Conservation (phyloP, 148 eudicot species). For the Bassia scoparia region DNA sequence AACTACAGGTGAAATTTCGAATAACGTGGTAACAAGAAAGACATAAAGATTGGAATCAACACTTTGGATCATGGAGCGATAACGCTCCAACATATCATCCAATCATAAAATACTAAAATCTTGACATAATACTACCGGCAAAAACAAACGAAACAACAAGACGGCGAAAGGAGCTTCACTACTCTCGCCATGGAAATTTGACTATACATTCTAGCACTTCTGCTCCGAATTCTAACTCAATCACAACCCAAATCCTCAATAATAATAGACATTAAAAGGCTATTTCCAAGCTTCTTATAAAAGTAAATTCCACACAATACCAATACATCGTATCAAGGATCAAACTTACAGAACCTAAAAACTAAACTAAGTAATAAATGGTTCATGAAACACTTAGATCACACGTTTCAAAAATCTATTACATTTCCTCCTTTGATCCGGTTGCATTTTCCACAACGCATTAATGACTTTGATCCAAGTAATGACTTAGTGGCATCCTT, state of each 20-base stretch:
- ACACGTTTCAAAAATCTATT: not conserved
- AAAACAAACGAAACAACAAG: not conserved
- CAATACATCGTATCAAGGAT: not conserved
- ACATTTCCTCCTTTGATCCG: slow-evolving; percentile 87
- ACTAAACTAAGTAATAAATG: slow-evolving; percentile 4
- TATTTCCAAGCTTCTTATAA: not conserved
- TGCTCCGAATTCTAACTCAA: not conserved
- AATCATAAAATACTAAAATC: not conserved
- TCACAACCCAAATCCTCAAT: not conserved
- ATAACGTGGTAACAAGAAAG: not conserved
- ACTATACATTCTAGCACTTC: not conserved
- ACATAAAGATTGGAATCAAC: not conserved
- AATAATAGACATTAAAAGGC: not conserved
- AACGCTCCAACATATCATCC: not conserved
- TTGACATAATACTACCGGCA: not conserved
- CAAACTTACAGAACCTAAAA: not conserved
- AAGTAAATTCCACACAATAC: not conserved
- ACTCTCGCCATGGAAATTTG: not conserved
- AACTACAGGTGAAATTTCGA: not conserved
- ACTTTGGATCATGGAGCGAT: not conserved
- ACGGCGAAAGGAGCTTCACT: slow-evolving; percentile 4
- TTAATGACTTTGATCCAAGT: slow-evolving; percentile 34
- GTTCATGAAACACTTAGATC: not conserved
- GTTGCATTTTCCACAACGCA: slow-evolving; percentile 64
- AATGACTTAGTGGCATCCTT: slow-evolving; percentile 10